Percentiles rank a stretch among this genome's conserved stretches.
phyloP scores from a whole-genome alignment of 2,329 filamentous ascomycete species.

The Colletotrichum ledebouriae region DNA sequence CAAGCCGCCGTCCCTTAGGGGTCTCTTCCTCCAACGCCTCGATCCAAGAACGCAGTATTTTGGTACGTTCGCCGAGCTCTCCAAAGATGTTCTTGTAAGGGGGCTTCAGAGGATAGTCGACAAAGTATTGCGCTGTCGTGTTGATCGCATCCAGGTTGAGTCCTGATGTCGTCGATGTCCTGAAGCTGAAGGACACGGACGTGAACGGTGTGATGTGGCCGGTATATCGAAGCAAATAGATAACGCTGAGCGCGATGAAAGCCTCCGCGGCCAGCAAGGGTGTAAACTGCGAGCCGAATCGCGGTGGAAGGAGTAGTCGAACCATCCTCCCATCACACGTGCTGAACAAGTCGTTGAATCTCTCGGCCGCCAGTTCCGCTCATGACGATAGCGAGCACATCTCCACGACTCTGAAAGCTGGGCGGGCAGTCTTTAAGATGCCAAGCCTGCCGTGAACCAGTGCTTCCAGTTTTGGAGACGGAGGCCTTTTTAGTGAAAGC shows the following conservation, averaged over 20 bases:
- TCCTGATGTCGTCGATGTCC: constrained; percentile 11
- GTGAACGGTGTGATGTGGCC: constrained; percentile 28
- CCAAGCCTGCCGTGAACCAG: neutral
- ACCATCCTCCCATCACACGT: constrained; percentile 25
- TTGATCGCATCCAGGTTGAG: constrained; percentile 41
- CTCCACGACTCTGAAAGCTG: neutral
- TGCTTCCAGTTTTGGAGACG: constrained; percentile 7
- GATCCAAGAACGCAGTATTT: constrained; percentile 45
- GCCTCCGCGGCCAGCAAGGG: constrained; percentile 23
- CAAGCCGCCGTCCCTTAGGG: constrained; percentile 13
- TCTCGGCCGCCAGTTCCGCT: neutral
- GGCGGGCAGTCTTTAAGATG: constrained; percentile 3
- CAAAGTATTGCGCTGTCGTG: constrained; percentile 42
- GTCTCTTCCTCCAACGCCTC: constrained; percentile 33
- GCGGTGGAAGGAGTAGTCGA: constrained; percentile 26
- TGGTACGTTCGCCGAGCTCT: constrained; percentile 49
- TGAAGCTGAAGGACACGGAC: constrained; percentile 23
- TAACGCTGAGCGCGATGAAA: constrained; percentile 23
- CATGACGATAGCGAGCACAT: neutral
- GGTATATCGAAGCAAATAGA: constrained; percentile 29
- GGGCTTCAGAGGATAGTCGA: constrained; percentile 48
- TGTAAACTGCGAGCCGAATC: constrained; percentile 26
- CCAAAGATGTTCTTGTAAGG: constrained; percentile 51
- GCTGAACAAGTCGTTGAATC: neutral
- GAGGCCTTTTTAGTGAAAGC: constrained; percentile 21